Evolutionary conservation across 192 early-diverging fungal genomes (phyloP).

Genomic region (Gaertneriomyces sp.): DNA sequence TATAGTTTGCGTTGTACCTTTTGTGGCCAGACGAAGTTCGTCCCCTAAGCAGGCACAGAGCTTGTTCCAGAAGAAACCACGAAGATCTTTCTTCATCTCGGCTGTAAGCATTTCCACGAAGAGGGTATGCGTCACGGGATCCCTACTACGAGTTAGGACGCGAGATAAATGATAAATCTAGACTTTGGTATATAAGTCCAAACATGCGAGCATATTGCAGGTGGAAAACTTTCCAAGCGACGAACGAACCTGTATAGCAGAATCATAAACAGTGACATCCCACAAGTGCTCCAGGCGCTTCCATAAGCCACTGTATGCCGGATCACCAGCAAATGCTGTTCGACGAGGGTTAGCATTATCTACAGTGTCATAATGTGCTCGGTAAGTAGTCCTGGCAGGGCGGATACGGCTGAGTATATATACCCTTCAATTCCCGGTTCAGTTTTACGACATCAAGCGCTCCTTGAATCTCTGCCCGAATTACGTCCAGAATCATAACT

Average conservation of each 20-base stretch:
- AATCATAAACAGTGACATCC: slow-evolving; percentile 33
- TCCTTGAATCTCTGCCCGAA: slow-evolving; percentile 31
- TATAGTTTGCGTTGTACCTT: slow-evolving; percentile 23
- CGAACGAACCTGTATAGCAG: too few relatives aligned
- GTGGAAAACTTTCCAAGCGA: too few relatives aligned
- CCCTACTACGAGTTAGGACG: slow-evolving; percentile 41
- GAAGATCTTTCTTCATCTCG: slow-evolving; percentile 28
- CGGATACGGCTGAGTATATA: slow-evolving; percentile 2
- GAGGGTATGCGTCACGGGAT: slow-evolving; percentile 34
- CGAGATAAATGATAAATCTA: slow-evolving; percentile 45
- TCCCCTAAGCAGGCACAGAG: slow-evolving; percentile 37
- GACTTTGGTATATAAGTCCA: neutral
- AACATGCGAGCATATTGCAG: too few relatives aligned
- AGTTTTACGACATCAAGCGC: slow-evolving; percentile 38
- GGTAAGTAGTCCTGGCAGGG: neutral
- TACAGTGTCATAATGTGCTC: too few relatives aligned
- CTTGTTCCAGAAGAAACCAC: slow-evolving; percentile 36
- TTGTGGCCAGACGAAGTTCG: slow-evolving; percentile 40
- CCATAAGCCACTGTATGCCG: slow-evolving; percentile 32
- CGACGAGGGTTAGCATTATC: too few relatives aligned
- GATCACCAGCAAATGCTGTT: too few relatives aligned
- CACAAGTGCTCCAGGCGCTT: slow-evolving; percentile 40
- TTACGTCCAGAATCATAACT: slow-evolving; percentile 29
- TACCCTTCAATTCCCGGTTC: slow-evolving; percentile 43
- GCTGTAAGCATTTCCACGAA: slow-evolving; percentile 38